Conservation (phyloP, 2,329 filamentous ascomycete species). For the Phaeosphaeriaceae sp. region DNA sequence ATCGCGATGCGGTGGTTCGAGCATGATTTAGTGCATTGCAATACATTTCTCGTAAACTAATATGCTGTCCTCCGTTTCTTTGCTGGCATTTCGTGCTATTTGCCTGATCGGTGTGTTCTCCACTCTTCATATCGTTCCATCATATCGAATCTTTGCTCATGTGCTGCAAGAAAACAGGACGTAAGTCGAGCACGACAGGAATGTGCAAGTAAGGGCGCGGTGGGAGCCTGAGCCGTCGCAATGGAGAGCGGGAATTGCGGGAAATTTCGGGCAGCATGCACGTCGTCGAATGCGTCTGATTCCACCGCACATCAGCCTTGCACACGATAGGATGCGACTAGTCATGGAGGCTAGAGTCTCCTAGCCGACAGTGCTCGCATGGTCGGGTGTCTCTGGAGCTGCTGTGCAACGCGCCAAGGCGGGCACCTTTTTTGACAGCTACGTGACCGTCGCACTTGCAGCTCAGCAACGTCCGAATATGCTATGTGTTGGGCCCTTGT, state of each 20-base stretch:
- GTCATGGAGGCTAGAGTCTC: slow-evolving; percentile 27
- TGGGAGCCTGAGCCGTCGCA: slow-evolving; percentile 14
- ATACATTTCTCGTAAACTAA: slow-evolving; percentile 9
- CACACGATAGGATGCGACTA: slow-evolving; percentile 25
- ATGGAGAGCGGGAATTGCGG: slow-evolving; percentile 35
- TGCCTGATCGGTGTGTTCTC: slow-evolving; percentile 13
- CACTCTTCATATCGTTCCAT: slow-evolving; percentile 4
- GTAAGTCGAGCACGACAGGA: not conserved
- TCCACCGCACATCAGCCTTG: slow-evolving; percentile 13
- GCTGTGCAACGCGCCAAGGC: slow-evolving; percentile 19
- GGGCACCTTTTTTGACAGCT: slow-evolving; percentile 40
- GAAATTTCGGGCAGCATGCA: slow-evolving; percentile 38
- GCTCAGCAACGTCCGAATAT: slow-evolving; percentile 11
- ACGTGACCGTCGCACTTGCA: slow-evolving; percentile 33
- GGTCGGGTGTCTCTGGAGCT: slow-evolving; percentile 14
- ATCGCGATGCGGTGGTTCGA: slow-evolving; percentile 25
- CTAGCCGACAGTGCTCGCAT: slow-evolving; percentile 26
- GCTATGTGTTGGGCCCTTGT: slow-evolving; percentile 18
- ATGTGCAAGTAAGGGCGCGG: slow-evolving; percentile 21
- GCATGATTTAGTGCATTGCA: slow-evolving; percentile 27
- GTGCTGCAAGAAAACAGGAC: not conserved
- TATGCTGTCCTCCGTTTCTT: slow-evolving; percentile 8
- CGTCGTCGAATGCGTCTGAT: slow-evolving; percentile 17
- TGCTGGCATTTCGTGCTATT: slow-evolving; percentile 5
- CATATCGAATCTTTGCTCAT: not conserved